phyloP scores from a whole-genome alignment of 441 rosid species.

The Breynia disticha region DNA sequence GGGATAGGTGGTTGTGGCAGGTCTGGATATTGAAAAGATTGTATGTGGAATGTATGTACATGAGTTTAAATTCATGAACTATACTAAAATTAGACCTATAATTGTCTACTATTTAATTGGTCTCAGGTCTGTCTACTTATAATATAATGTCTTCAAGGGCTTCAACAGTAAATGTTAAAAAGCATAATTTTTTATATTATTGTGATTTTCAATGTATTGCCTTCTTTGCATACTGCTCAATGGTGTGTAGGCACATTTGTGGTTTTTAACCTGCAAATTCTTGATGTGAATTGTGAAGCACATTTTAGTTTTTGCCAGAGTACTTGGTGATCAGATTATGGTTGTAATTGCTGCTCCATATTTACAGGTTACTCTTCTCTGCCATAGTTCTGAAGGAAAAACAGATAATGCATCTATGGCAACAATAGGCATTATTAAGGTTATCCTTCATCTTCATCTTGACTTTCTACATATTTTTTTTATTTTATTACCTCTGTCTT shows the following conservation, averaged over 20 bases:
- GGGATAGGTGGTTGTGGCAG: too few relatives aligned
- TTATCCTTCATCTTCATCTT: slow-evolving; percentile 25
- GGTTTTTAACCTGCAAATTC: not conserved
- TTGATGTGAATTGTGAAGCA: not conserved
- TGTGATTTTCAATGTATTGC: not conserved
- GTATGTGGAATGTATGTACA: too few relatives aligned
- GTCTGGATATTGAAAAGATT: too few relatives aligned
- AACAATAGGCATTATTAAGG: slow-evolving; percentile 96
- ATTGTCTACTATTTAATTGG: too few relatives aligned
- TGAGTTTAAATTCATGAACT: too few relatives aligned
- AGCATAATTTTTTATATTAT: too few relatives aligned
- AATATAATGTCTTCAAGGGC: too few relatives aligned
- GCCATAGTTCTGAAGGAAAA: slow-evolving; percentile 68
- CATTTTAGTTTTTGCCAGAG: too few relatives aligned
- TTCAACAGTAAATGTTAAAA: too few relatives aligned
- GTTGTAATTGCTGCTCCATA: slow-evolving; percentile 7
- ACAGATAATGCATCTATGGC: slow-evolving; percentile 60
- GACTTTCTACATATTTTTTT: slow-evolving; percentile 7
- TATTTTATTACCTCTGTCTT: slow-evolving; percentile 17
- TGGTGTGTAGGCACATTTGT: not conserved
- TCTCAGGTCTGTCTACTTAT: too few relatives aligned
- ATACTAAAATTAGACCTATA: too few relatives aligned
- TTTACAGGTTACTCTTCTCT: slow-evolving; percentile 85
- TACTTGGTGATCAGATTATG: not conserved
- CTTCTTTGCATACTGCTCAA: not conserved